These are phyloP conservation scores for Wickerhamomyces mucosus DNA, from an alignment of 805 yeast genomes.

Conservation along the genomic window DNA sequence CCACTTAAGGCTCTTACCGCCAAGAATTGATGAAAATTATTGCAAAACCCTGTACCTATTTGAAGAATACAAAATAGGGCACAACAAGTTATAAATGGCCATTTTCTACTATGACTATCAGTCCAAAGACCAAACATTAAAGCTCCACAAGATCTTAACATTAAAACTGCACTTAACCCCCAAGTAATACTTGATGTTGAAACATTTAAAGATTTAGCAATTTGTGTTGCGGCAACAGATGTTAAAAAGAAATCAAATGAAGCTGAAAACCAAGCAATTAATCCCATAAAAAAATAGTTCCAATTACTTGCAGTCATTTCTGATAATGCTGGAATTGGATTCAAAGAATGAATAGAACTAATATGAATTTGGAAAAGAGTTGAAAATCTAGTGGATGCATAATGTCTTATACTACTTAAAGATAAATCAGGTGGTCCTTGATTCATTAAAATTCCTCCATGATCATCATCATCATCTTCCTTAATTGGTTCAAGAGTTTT, in stretches of 20 bases:
- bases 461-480: slow-evolving; percentile 5
- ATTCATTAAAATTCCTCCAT: neutral
- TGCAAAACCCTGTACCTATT: slow-evolving; percentile 56
- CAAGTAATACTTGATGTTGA: slow-evolving; percentile 49
- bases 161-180: slow-evolving; percentile 65
- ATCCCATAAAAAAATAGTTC: slow-evolving; percentile 50
- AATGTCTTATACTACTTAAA: slow-evolving; percentile 9
- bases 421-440: slow-evolving; percentile 7
- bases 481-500: slow-evolving; percentile 1
- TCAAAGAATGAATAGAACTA: slow-evolving; percentile 18
- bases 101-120: slow-evolving; percentile 57
- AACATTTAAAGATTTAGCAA: slow-evolving; percentile 40
- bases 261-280: slow-evolving; percentile 64
- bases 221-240: slow-evolving; percentile 42
- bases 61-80: slow-evolving; percentile 44
- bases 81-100: slow-evolving; percentile 52
- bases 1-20: slow-evolving; percentile 59
- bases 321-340: slow-evolving; percentile 34
- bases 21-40: slow-evolving; percentile 46
- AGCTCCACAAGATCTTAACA: slow-evolving; percentile 69
- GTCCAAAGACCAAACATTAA: slow-evolving; percentile 53
- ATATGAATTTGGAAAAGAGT: slow-evolving; percentile 18
- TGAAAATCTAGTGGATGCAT: slow-evolving; percentile 18
- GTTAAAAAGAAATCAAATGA: slow-evolving; percentile 65
- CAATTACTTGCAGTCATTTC: slow-evolving; percentile 35